Conservation (phyloP, 768 basidiomycete species). For the Gloeopeniophorella convolvens region DNA sequence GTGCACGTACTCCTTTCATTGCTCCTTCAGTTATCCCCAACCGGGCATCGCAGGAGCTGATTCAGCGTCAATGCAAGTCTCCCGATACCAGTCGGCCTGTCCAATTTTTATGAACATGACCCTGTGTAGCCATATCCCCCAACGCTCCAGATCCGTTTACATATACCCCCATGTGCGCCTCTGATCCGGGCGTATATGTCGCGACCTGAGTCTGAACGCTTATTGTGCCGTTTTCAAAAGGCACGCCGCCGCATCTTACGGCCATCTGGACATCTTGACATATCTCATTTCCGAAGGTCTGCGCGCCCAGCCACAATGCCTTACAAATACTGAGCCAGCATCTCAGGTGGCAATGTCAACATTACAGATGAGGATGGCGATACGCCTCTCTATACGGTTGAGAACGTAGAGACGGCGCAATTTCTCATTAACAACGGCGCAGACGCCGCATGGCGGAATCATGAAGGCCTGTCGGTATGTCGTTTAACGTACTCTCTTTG, state of each 20-base stretch:
- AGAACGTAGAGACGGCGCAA: slow-evolving; percentile 68
- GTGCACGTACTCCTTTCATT: not conserved
- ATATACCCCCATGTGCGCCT: slow-evolving; percentile 72
- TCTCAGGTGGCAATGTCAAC: slow-evolving; percentile 79
- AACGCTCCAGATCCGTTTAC: slow-evolving; percentile 66
- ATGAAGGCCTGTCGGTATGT: slow-evolving; percentile 71
- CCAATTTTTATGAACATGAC: slow-evolving; percentile 3
- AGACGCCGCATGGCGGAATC: slow-evolving; percentile 50
- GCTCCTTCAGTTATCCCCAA: slow-evolving; percentile 3
- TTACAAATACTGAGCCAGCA: not conserved
- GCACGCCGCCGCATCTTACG: slow-evolving; percentile 94
- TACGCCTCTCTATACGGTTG: slow-evolving; percentile 88
- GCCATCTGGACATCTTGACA: slow-evolving; percentile 64
- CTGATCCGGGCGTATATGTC: not conserved
- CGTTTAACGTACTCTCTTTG: not conserved
- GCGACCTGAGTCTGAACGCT: not conserved
- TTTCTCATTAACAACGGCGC: slow-evolving; percentile 81
- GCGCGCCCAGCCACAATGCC: slow-evolving; percentile 12
- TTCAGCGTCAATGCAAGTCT: slow-evolving; percentile 52
- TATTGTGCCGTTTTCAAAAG: slow-evolving; percentile 32
- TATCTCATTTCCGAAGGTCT: slow-evolving; percentile 72
- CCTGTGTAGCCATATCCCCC: slow-evolving; percentile 44
- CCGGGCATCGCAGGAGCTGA: not conserved
- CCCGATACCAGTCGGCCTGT: slow-evolving; percentile 32
- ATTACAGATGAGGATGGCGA: slow-evolving; percentile 82